Base-by-base conservation (phyloP, 2,329 filamentous ascomycete species). In the Penicillium sp. region DNA sequence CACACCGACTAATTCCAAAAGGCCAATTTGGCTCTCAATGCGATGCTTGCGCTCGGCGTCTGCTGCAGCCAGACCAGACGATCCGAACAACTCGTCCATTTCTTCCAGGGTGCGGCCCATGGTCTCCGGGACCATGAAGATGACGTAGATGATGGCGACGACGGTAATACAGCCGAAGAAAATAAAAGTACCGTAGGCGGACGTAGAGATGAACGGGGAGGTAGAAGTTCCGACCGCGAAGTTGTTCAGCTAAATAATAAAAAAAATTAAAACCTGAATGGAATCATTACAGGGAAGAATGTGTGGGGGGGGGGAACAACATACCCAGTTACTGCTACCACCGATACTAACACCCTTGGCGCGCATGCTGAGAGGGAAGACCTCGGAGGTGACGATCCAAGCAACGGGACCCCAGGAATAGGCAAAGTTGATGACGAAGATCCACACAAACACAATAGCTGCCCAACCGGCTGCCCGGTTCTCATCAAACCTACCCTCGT, bases 311-410 rank as follows among this genome's bases (percentile, higher is more conserved):
- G 18, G 18, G 18, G 18, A 21, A 31, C 34, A 6, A 55, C 57
- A 39, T 50, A 71, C 60, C 71, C 72, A 74, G 54, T 73, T 72
- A 16, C 60, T 63, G 24, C 64, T 64, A 6, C 67, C 70, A 16
- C 65, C 64, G 4, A 72, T 56, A 57, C 59, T 63, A 13, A 68
- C 64, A 6, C 71, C 70, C 55, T 89, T 88, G 1, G 88, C 82
- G 1, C 86, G 80, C 28, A 85, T 85, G 54, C 81, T 85, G 4
- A 90, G 72, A 0, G 87, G 87, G 83, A 85, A 91, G 43, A 90
- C 83, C 70, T 90, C 87, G 1, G 85, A 83, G 1, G 88, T 80
- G 44, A 91, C 79, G 56, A 89, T 88, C 87, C 88, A 91, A 0
- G 85, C 81, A 57, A 85, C 86, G 2, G 87, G 87, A 0, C 66